Base-by-base conservation (phyloP, 2,329 filamentous ascomycete species). In the Hymenoscyphus salicellus region DNA sequence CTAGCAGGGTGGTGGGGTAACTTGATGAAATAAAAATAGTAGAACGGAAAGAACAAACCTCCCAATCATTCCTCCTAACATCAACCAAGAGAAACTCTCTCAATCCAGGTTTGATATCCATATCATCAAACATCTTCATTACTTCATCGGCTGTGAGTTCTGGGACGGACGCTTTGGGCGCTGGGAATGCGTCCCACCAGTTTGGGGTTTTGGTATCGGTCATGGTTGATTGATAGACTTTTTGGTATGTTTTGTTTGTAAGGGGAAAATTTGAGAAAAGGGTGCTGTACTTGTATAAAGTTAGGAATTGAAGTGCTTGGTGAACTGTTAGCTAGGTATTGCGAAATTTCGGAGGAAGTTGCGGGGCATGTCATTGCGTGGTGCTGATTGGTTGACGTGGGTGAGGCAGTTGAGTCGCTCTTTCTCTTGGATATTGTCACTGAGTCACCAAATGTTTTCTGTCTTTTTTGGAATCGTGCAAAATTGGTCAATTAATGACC, bases 41-140 rank as follows among this genome's bases (percentile, higher is more conserved):
- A 30, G 6, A 30, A 6, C 3, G 46, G 4, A 61, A n/a, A n/a
- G 32, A 56, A 52, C 61, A 16, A 41, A 79, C 77, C 71, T 81
- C 79, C 77, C 81, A 82, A 68, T 86, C 84, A 3, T 75, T 79
- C 30, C 82, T 78, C 20, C 83, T 79, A n/a, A 85, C 79, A 70
- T 86, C 83, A 14, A 86, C 80, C 3, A 84, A 74, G 20, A 84
- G 72, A 57, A 83, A 82, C 7, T 78, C 73, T 30, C 74, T 72
- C 0, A 71, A 69, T 0, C 69, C 70, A 6, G 72, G 70, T 16
- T 72, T 74, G 2, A 73, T 71, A 20, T 75, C 72, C 63, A 74
- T 72, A 6, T 77, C 75, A 61, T 81, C 78, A 10, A 84, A 76
- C 7, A 81, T 70, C 17, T 73, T 68, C 58, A 79, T 74, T 1